A percentile compares a stretch with the other conserved stretches of the same genome.
Evolutionary conservation across 805 yeast species (phyloP).

Genomic region (Pichia membranifaciens): DNA sequence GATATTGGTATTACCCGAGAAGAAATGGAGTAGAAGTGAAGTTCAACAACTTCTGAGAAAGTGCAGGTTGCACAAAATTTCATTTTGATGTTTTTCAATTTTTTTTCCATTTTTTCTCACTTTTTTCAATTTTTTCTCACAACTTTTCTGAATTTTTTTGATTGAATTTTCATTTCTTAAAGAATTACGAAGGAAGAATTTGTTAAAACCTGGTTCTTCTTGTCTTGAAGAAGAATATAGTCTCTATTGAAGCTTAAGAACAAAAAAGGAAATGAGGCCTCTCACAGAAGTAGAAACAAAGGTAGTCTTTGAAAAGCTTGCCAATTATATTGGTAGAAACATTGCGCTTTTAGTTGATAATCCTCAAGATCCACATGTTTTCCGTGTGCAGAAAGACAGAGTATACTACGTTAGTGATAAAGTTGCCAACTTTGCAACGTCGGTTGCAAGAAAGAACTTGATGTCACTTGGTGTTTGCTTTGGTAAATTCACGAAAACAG

Average conservation of each 20-base stretch:
- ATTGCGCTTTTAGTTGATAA: slow-evolving; percentile 83
- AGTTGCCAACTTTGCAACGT: slow-evolving; percentile 81
- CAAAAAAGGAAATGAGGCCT: slow-evolving; percentile 61
- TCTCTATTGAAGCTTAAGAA: neutral
- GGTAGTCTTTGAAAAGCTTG: slow-evolving; percentile 91
- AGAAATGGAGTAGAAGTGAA: neutral
- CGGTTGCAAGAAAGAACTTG: slow-evolving; percentile 80
- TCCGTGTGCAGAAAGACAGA: slow-evolving; percentile 92
- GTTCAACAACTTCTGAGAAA: neutral
- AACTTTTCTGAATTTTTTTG: neutral
- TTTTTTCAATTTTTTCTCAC: neutral
- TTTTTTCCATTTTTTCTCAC: neutral
- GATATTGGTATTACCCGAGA: neutral
- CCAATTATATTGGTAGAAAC: slow-evolving; percentile 95
- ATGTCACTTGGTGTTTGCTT: slow-evolving; percentile 92
- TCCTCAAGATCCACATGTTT: slow-evolving; percentile 83
- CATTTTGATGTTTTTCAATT: neutral
- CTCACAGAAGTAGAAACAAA: slow-evolving; percentile 96
- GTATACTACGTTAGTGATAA: slow-evolving; percentile 87
- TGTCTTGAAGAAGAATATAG: neutral
- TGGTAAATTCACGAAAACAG: slow-evolving; percentile 96
- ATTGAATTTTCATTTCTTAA: neutral
- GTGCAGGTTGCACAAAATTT: neutral
- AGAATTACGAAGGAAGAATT: neutral
- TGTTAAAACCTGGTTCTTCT: too few relatives aligned